Conservation (phyloP, 202 grass and related monocot genomes). For the Schoenoplectus tabernaemontani region DNA sequence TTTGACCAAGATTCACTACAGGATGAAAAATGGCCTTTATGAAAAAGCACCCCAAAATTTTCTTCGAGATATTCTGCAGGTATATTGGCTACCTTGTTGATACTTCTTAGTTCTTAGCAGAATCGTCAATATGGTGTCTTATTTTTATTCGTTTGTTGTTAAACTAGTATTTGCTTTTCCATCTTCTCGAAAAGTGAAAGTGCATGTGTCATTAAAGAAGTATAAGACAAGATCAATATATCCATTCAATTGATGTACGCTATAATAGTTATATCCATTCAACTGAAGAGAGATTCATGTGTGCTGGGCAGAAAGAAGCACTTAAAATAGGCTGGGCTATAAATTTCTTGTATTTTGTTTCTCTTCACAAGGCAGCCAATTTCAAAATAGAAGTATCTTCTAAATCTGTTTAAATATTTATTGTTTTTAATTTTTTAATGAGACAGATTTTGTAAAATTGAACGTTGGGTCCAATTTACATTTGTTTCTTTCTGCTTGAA, state of each 20-base stretch:
- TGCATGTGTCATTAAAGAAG: background rate
- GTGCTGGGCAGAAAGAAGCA: background rate
- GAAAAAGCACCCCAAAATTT: constrained; percentile 44
- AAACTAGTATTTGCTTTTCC: background rate
- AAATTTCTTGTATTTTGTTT: background rate
- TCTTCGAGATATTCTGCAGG: constrained; percentile 65
- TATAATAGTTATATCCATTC: background rate
- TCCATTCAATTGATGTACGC: background rate
- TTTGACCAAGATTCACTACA: constrained; percentile 56
- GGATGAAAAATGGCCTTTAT: constrained; percentile 75
- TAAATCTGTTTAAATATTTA: background rate
- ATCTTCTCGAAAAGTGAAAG: background rate
- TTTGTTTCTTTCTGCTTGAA: background rate
- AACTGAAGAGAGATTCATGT: background rate
- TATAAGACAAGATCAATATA: background rate
- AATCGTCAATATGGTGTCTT: background rate
- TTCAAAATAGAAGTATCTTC: background rate
- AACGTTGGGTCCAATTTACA: background rate
- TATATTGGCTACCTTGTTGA: constrained; percentile 18
- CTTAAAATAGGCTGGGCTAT: background rate
- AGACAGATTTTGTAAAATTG: background rate
- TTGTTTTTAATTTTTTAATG: background rate
- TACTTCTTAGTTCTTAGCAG: background rate
- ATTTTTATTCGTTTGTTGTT: background rate
- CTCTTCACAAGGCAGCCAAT: background rate